A percentile compares a stretch with the other conserved stretches of the same genome.
phyloP scores from a whole-genome alignment of 371 early-diverging fungal species.

The Mucor velutinosus region DNA sequence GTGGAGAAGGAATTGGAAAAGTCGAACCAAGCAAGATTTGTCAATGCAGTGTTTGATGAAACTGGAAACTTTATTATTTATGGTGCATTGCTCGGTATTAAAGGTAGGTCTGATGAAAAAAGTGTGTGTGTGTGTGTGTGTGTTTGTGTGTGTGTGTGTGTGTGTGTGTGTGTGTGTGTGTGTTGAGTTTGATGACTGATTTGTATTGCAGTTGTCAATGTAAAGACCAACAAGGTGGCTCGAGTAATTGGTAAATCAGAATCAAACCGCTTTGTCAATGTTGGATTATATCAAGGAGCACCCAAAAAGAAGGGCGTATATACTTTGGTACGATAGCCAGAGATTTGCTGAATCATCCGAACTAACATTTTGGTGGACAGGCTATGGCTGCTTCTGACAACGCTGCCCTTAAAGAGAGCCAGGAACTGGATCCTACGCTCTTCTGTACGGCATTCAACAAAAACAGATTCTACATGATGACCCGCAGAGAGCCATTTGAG shows the following conservation, averaged over 20 bases:
- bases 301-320: conserved; percentile 75
- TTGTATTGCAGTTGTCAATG: conserved; percentile 63
- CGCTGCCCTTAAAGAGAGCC: conserved; percentile 71
- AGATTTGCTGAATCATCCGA: neutral
- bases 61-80: conserved; percentile 88
- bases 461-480: conserved; percentile 93
- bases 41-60: conserved; percentile 93
- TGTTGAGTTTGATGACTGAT: neutral
- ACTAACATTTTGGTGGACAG: conserved; percentile 28
- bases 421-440: conserved; percentile 81
- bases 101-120: conserved; percentile 43
- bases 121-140: too few species aligned
- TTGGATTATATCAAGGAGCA: conserved; percentile 89
- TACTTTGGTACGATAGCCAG: conserved; percentile 60
- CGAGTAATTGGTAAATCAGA: conserved; percentile 89
- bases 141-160: too few species aligned
- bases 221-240: conserved; percentile 81
- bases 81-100: conserved; percentile 92
- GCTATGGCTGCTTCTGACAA: conserved; percentile 93
- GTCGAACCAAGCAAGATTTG: conserved; percentile 62
- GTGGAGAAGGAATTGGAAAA: conserved; percentile 88
- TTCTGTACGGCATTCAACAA: conserved; percentile 89
- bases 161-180: too few species aligned
- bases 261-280: conserved; percentile 87
- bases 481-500: conserved; percentile 84